A percentile compares a stretch with the other conserved stretches of the same genome.
Conservation (phyloP, 495 filamentous ascomycete genomes). For the Aspergillus carlsbadensis region DNA sequence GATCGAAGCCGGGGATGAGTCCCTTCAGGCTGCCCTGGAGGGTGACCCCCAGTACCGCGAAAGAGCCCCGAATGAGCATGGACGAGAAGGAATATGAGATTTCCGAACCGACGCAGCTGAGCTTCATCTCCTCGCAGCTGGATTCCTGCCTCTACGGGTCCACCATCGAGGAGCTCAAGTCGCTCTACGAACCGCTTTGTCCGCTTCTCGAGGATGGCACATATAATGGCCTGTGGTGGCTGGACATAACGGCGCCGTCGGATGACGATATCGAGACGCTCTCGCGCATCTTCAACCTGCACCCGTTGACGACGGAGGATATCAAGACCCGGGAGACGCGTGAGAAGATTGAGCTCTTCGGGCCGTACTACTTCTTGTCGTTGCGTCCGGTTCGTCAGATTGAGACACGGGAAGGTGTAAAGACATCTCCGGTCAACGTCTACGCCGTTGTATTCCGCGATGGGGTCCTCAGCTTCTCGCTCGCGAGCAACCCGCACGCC, state of each 20-base stretch:
- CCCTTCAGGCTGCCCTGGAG: conserved; percentile 5
- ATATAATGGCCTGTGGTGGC: conserved; percentile 75
- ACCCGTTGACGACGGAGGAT: conserved; percentile 88
- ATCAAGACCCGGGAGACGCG: conserved; percentile 86
- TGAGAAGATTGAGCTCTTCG: conserved; percentile 93
- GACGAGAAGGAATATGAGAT: conserved; percentile 4
- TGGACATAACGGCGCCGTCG: conserved; percentile 80
- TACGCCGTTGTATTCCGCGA: conserved; percentile 91
- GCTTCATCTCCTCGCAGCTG: conserved; percentile 83
- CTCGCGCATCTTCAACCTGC: conserved; percentile 79
- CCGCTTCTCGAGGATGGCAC: conserved; percentile 72
- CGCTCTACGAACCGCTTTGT: conserved; percentile 73
- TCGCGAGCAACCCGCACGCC: conserved; percentile 72
- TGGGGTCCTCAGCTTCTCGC: conserved; percentile 84
- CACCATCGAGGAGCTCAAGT: conserved; percentile 69
- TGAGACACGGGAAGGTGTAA: conserved; percentile 63
- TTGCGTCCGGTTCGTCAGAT: conserved; percentile 78
- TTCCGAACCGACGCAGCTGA: conserved; percentile 59
- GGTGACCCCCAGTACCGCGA: not conserved
- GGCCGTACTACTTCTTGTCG: conserved; percentile 87
- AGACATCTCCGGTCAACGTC: conserved; percentile 77
- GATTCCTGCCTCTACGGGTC: conserved; percentile 78
- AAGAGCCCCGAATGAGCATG: not conserved
- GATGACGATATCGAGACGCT: conserved; percentile 79
- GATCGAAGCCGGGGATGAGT: conserved; percentile 7